Evolutionary conservation across 108 stramenopile species (phyloP), one percentile per base, ranked within the genome.

Genomic region (Nitzschia putrida): DNA sequence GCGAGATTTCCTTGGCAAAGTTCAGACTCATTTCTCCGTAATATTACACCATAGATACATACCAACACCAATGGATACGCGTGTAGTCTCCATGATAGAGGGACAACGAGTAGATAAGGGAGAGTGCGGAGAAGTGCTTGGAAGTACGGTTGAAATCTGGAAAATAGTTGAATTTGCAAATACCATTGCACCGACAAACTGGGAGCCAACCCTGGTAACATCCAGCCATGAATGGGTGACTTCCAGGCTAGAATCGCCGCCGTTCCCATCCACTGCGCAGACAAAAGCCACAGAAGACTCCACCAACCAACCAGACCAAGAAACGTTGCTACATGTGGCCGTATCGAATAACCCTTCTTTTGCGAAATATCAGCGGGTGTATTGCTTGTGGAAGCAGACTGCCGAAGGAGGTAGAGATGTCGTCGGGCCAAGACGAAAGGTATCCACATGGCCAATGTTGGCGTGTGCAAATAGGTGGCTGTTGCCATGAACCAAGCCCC

Each of bases 171-270:
- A 47, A 93, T 90, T 38, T 76, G 65, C 26, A 90, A 77, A 71
- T 93, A 93, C 92, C 92, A 93, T 56, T 88, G 80, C 43, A 88
- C 69, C 13, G 88, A 87, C 64, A 92, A 77, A 66, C 65, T 86
- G 21, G 88, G 91, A 13, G 53, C 20, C 8, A 78, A 49, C 4
- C 29, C 29, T 34, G 29, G 29, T 34, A 34, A 34, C 29, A 34
- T 34, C 29, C 29, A 34, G 29, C 29, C 29, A 34, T 34, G 29
- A 34, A 34, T 4, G 4, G 29, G 29, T 3, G 29, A 34, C 29
- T 34, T 34, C 29, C 29, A 34, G 4, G 29, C 29, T 4, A 34
- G 29, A 4, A 34, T 34, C 29, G 29, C 29, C 29, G 29, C 4
- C 4, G 29, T 34, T 34, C 29, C 29, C 29, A 34, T 34, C 29